A percentile compares a stretch with the other conserved stretches of the same genome.
phyloP scores from a whole-genome alignment of 495 filamentous ascomycete species.

The Symbiotaphrina buchneri region DNA sequence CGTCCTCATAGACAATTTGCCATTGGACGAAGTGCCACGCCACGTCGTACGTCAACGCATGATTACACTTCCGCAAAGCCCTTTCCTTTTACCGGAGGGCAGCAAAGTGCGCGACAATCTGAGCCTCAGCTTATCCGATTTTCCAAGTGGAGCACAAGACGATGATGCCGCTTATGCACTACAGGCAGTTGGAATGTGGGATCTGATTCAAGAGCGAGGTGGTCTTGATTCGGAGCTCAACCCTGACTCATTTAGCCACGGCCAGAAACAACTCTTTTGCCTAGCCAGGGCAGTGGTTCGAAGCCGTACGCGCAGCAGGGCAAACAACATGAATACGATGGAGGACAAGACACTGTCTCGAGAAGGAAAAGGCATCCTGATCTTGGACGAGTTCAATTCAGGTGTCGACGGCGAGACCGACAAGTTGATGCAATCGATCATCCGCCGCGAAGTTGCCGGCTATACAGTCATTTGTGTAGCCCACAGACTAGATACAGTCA shows the following conservation, averaged over 20 bases:
- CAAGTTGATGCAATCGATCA: not conserved
- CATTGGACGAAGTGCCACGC: not conserved
- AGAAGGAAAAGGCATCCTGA: not conserved
- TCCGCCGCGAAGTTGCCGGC: not conserved
- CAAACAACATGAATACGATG: too few relatives aligned
- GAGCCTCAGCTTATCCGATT: too few relatives aligned
- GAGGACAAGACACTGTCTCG: too few relatives aligned
- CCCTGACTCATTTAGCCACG: not conserved
- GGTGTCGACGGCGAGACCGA: not conserved
- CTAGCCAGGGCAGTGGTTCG: not conserved
- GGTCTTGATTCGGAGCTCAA: not conserved
- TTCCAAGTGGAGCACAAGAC: not conserved
- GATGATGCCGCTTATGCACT: not conserved
- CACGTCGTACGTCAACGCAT: not conserved
- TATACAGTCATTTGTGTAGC: not conserved
- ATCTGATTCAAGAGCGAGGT: not conserved
- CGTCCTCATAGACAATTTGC: not conserved
- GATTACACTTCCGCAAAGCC: not conserved
- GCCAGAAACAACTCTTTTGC: not conserved
- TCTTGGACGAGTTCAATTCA: not conserved
- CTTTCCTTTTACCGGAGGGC: not conserved
- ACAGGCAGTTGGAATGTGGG: not conserved
- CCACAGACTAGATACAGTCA: not conserved
- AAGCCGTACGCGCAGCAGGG: too few relatives aligned
- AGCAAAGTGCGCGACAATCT: not conserved